These are phyloP conservation scores for Anthostomella pinea DNA, from an alignment of 2,329 filamentous ascomycete species.

Conservation along the genomic window DNA sequence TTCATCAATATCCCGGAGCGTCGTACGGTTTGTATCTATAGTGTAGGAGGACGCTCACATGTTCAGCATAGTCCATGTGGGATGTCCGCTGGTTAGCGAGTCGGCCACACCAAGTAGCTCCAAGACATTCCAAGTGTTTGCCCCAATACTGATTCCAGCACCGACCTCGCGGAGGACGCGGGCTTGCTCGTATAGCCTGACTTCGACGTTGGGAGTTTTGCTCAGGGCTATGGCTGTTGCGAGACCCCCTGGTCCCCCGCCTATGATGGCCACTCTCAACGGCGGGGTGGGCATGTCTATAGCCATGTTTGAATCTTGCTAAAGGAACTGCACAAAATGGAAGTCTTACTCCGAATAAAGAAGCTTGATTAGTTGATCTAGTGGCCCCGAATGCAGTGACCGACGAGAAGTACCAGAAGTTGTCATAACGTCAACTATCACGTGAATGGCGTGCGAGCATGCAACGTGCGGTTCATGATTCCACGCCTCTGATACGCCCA, in stretches of 20 bases:
- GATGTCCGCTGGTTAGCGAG: constrained; percentile 23
- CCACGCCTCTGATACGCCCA: too few species aligned
- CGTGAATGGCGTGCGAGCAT: constrained; percentile 30
- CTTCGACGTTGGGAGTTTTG: constrained; percentile 38
- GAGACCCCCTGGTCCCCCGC: constrained; percentile 29
- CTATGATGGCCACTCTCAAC: constrained; percentile 24
- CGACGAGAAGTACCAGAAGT: too few species aligned
- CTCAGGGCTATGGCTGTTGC: constrained; percentile 44
- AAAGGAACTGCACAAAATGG: not conserved
- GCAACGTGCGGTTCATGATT: too few species aligned
- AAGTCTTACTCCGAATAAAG: not conserved
- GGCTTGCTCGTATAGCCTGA: constrained; percentile 45
- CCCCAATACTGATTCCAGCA: constrained; percentile 44
- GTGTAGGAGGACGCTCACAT: constrained; percentile 17
- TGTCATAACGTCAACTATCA: constrained; percentile 26
- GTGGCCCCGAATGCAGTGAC: too few species aligned
- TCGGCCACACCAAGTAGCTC: constrained; percentile 43
- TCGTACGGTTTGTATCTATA: not conserved
- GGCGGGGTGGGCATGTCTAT: constrained; percentile 14
- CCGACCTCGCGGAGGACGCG: constrained; percentile 44
- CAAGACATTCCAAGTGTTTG: constrained; percentile 47
- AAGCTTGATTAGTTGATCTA: constrained; percentile 2
- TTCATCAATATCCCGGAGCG: constrained; percentile 1
- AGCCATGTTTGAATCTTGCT: constrained; percentile 14
- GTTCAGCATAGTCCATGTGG: constrained; percentile 24